Evolutionary conservation across 2,329 filamentous ascomycete species (phyloP).

Genomic region (Diaporthe sp.): DNA sequence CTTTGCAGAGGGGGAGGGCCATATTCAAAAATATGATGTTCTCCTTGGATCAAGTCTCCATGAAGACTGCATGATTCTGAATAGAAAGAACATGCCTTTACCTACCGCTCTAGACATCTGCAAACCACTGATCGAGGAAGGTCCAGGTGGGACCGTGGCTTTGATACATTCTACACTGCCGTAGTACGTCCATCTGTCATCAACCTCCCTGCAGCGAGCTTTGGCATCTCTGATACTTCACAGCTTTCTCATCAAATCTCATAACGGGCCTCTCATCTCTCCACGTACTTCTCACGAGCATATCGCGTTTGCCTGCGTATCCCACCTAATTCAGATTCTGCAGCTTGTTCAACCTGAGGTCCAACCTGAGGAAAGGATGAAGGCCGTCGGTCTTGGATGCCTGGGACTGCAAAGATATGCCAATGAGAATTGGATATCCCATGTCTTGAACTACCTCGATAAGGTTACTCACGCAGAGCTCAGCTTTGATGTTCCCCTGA

Average conservation of each 20-base stretch:
- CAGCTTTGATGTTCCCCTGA: background rate
- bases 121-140: conserved; percentile 9
- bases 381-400: background rate
- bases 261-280: background rate
- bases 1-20: background rate
- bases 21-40: background rate
- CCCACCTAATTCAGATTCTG: background rate
- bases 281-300: background rate
- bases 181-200: background rate
- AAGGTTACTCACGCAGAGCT: background rate
- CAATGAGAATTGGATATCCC: background rate
- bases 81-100: background rate
- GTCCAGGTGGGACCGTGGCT: background rate
- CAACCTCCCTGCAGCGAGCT: background rate
- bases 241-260: background rate
- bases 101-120: conserved; percentile 1
- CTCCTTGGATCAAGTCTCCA: background rate
- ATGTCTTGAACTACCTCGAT: background rate
- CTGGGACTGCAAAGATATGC: background rate
- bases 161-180: background rate
- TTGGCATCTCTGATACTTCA: background rate
- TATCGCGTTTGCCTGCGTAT: background rate
- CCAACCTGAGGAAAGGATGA: background rate
- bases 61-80: background rate
- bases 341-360: background rate